Evolutionary conservation across 352 stramenopile genomes (phyloP), one percentile per base, ranked within the genome.

Genomic region (Hyaloperonospora brassicae): DNA sequence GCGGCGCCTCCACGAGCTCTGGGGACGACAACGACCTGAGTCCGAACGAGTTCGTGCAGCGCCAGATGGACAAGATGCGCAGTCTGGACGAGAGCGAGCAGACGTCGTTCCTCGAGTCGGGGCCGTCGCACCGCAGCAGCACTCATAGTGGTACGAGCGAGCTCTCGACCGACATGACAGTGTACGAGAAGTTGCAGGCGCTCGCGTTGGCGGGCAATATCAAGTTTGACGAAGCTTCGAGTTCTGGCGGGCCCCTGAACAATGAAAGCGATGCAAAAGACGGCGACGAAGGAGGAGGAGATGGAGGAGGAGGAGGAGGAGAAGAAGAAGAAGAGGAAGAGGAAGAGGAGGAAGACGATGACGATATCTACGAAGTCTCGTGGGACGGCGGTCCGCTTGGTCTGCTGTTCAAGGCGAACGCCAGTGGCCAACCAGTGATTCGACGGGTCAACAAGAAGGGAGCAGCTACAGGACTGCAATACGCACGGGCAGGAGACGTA

Each of bases 361-460:
- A 89, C 24, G 75, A 88, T 36, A 62, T 57, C 34, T 91, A 91
- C 57, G 72, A 78, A 42, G 79, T 91, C 39, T 79, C 64, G 40
- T 91, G 81, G 81, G 63, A 72, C 38, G 65, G 68, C 46, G 81
- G 81, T 0, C 76, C 80, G 44, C 66, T 91, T 2, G 81, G 81
- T 0, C 60, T 91, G 12, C 68, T 91, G 2, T 91, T 91, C 67
- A 89, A 87, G 52, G 70, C 64, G 10, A 73, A 73, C 31, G 61
- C 68, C 0, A 65, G 61, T 22, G 78, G 73, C 2, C 58, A 76
- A 38, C 72, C 79, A 3, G 62, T 88, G 14, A 91, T 91, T 47
- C 76, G 81, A 39, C 71, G 79, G 11, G 78, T 91, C 14, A 89
- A 82, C 61, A 86, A 86, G 61, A 80, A 84, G 40, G 74, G 79